Evolutionary conservation across 1,284 basidiomycete genomes (phyloP).

Genomic region (Microbotryomycetes sp.): DNA sequence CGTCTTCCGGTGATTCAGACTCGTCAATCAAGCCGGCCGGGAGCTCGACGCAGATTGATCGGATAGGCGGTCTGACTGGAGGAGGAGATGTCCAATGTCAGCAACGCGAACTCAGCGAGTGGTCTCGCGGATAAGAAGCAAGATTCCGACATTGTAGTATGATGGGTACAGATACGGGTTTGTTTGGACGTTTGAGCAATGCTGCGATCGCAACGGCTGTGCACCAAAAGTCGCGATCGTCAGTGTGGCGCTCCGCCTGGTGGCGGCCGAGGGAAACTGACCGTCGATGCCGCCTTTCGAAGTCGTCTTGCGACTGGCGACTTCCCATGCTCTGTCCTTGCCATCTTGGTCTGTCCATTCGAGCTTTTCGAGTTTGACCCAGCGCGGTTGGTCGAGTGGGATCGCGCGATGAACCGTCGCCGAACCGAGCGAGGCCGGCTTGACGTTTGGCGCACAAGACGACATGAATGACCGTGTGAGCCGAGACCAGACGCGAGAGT

Average conservation of each 20-base stretch:
- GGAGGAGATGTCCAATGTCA: background rate
- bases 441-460: conserved; percentile 7
- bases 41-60: conserved; percentile 52
- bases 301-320: conserved; percentile 68
- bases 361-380: conserved; percentile 16
- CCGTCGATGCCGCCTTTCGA: conserved; percentile 70
- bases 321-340: conserved; percentile 71
- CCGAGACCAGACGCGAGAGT: too few species aligned
- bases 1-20: conserved; percentile 63
- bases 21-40: conserved; percentile 81
- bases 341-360: conserved; percentile 29
- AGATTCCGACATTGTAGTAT: conserved; percentile 56
- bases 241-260: background rate
- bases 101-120: background rate
- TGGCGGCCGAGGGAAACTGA: conserved; percentile 38
- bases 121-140: conserved; percentile 47
- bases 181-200: conserved; percentile 54
- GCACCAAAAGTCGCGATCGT: background rate
- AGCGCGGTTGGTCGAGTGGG: background rate
- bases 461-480: background rate
- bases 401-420: background rate
- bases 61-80: conserved; percentile 19
- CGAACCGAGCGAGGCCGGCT: conserved; percentile 15
- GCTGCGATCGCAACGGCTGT: conserved; percentile 75
- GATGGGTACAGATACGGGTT: conserved; percentile 59